phyloP scores from a whole-genome alignment of 257 asterid genomes.

The Capsicum chinense region DNA sequence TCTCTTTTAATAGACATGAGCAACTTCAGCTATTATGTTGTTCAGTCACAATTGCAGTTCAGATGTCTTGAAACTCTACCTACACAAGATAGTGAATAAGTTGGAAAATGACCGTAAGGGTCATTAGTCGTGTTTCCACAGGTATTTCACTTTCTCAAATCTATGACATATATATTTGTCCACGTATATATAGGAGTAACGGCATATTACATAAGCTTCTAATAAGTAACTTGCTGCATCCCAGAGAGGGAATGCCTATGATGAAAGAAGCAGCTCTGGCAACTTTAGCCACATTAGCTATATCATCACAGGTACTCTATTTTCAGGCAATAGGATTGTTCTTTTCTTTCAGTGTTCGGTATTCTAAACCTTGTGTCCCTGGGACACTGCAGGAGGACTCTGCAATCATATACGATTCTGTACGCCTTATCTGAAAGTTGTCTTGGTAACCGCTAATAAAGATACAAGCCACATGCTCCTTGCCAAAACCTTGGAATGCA shows the following conservation, averaged over 20 bases:
- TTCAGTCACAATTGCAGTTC: constrained; percentile 22
- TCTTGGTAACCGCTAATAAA: neutral
- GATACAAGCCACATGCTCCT: neutral
- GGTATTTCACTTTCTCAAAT: neutral
- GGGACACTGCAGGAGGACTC: constrained; percentile 24
- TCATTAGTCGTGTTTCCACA: neutral
- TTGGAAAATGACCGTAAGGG: too few species aligned
- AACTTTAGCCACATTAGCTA: constrained; percentile 24
- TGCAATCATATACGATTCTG: neutral
- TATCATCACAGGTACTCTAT: neutral
- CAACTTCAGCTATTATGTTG: constrained; percentile 1
- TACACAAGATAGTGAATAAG: constrained; percentile 24
- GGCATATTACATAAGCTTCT: neutral
- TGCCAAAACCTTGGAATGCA: constrained; percentile 25
- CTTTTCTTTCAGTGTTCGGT: neutral
- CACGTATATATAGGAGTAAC: neutral
- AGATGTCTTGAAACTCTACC: constrained; percentile 18
- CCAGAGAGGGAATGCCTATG: constrained; percentile 19
- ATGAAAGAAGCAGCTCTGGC: neutral
- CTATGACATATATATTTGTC: neutral
- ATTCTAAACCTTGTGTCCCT: neutral
- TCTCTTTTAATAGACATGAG: constrained; percentile 15
- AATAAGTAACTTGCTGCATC: neutral
- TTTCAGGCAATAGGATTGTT: neutral
- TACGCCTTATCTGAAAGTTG: constrained; percentile 16